A percentile compares a stretch with the other conserved stretches of the same genome.
Conservation (phyloP, 2,329 filamentous ascomycete species). For the Pseudogymnoascus sp. region DNA sequence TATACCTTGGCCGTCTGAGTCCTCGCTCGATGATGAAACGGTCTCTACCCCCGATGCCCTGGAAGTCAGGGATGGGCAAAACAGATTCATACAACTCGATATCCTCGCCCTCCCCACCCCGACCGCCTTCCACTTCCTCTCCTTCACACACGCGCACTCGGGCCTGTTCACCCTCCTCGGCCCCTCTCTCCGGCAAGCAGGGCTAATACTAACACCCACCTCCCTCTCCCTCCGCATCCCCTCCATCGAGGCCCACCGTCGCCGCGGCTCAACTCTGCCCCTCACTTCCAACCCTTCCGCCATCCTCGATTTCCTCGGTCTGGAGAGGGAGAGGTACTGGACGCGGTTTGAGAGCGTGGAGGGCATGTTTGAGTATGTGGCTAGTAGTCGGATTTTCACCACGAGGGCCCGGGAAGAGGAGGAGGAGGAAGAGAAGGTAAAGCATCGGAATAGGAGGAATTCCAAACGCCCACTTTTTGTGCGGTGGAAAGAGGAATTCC, state of each 20-base stretch:
- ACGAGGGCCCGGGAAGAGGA: conserved; percentile 28
- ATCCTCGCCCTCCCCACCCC: conserved; percentile 44
- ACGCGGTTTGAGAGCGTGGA: conserved; percentile 46
- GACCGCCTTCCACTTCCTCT: conserved; percentile 48
- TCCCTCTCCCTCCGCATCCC: conserved; percentile 59
- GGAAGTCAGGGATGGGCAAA: neutral
- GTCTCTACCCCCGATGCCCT: too few species aligned
- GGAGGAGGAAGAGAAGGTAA: conserved; percentile 30
- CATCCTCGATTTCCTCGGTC: conserved; percentile 55
- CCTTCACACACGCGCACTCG: conserved; percentile 65
- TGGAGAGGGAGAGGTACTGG: conserved; percentile 44
- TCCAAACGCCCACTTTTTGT: conserved; percentile 48
- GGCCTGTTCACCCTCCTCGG: conserved; percentile 63
- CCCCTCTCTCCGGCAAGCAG: conserved; percentile 52
- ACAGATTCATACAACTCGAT: conserved; percentile 60
- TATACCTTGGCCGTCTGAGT: conserved; percentile 42
- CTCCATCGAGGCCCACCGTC: conserved; percentile 55
- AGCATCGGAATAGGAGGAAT: conserved; percentile 51
- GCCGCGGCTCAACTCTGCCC: conserved; percentile 46
- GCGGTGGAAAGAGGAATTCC: conserved; percentile 54
- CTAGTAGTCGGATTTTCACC: conserved; percentile 51
- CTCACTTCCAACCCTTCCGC: conserved; percentile 49
- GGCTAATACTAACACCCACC: conserved; percentile 56
- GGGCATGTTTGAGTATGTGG: conserved; percentile 55
- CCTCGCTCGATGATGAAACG: too few species aligned